Percentiles rank a stretch among this genome's conserved stretches.
These are phyloP conservation scores for Agrocybe pediades DNA, from an alignment of 768 basidiomycete genomes.

Conservation along the genomic window DNA sequence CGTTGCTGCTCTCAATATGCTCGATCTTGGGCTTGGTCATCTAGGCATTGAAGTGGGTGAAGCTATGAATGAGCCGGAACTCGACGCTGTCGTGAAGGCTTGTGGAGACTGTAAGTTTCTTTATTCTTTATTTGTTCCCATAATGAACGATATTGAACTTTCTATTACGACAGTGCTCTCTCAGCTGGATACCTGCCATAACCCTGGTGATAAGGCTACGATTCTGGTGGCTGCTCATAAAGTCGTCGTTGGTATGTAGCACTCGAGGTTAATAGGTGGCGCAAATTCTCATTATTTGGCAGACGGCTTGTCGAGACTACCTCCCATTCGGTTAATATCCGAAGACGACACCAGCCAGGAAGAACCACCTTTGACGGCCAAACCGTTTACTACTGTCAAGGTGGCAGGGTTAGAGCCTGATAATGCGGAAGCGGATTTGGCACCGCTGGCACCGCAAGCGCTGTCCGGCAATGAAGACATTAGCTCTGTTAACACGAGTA, in stretches of 20 bases:
- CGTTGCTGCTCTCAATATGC: constrained; percentile 87
- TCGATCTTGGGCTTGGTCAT: constrained; percentile 87
- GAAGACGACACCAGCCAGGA: constrained; percentile 34
- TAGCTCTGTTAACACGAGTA: neutral
- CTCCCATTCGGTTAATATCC: constrained; percentile 73
- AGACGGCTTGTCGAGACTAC: constrained; percentile 78
- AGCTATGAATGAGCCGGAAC: constrained; percentile 36
- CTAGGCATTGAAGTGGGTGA: constrained; percentile 81
- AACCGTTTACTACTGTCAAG: too few relatives aligned
- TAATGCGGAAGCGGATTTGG: too few relatives aligned
- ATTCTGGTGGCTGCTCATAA: constrained; percentile 85
- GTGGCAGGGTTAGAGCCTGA: too few relatives aligned
- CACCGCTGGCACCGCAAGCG: too few relatives aligned
- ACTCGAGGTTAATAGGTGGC: neutral
- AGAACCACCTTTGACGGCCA: constrained; percentile 23
- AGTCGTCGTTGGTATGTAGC: constrained; percentile 74
- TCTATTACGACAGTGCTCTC: constrained; percentile 28
- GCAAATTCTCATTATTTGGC: neutral
- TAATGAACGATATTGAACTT: neutral
- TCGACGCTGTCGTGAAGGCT: constrained; percentile 64
- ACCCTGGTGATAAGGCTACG: constrained; percentile 78
- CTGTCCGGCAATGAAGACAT: neutral
- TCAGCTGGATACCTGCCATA: constrained; percentile 41
- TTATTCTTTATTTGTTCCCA: neutral
- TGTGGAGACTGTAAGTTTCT: constrained; percentile 77